Evolutionary conservation across 768 basidiomycete species (phyloP).

Genomic region (Boletellus emodensis): DNA sequence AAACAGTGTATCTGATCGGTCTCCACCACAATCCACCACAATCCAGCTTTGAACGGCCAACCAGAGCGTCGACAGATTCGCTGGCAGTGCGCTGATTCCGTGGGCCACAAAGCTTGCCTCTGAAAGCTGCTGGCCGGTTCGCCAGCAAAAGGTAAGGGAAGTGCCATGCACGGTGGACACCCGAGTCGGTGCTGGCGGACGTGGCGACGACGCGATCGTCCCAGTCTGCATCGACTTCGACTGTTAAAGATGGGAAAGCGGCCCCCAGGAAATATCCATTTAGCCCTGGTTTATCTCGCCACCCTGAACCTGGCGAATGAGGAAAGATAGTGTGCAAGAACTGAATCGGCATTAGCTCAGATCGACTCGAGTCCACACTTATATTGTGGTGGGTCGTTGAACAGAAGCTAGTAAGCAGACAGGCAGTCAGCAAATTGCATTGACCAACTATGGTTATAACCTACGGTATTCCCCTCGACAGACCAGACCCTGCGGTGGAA

Average conservation of each 20-base stretch:
- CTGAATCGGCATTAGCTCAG: slow-evolving; percentile 14
- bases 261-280: slow-evolving; percentile 74
- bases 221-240: slow-evolving; percentile 74
- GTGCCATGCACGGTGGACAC: slow-evolving; percentile 52
- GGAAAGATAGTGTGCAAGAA: slow-evolving; percentile 79
- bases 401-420: slow-evolving; percentile 39
- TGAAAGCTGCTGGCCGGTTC: slow-evolving; percentile 75
- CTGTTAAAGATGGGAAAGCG: slow-evolving; percentile 63
- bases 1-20: slow-evolving; percentile 59
- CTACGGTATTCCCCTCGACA: slow-evolving; percentile 70
- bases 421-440: slow-evolving; percentile 2
- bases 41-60: slow-evolving; percentile 31
- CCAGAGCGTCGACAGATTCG: slow-evolving; percentile 58
- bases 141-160: slow-evolving; percentile 67
- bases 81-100: slow-evolving; percentile 70
- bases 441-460: slow-evolving; percentile 13
- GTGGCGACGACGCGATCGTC: slow-evolving; percentile 47
- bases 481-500: slow-evolving; percentile 53
- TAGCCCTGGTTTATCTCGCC: slow-evolving; percentile 78
- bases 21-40: slow-evolving; percentile 68
- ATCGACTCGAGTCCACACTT: slow-evolving; percentile 3
- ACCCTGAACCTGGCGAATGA: slow-evolving; percentile 52
- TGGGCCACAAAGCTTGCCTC: slow-evolving; percentile 58
- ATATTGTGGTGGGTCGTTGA: slow-evolving; percentile 70
- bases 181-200: slow-evolving; percentile 18